A percentile compares a stretch with the other conserved stretches of the same genome.
These are phyloP conservation scores for Boletus huronensis DNA, from an alignment of 768 basidiomycete genomes.

Conservation along the genomic window DNA sequence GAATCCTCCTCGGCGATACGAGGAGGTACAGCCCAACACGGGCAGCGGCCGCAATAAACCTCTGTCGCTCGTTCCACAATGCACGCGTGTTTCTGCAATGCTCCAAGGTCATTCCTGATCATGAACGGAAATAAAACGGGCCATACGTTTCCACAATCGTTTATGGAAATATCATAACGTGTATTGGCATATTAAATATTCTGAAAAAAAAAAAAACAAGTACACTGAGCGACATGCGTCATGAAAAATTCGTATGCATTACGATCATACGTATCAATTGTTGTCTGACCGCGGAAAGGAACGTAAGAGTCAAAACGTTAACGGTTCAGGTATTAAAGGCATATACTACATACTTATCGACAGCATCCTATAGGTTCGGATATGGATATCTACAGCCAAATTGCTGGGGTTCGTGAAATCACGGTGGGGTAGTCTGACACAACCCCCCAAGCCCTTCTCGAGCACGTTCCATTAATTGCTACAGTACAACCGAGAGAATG, in stretches of 20 bases:
- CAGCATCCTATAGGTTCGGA: slow-evolving; percentile 2
- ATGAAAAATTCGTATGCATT: not conserved
- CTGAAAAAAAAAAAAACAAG: too few relatives aligned
- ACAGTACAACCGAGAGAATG: slow-evolving; percentile 10
- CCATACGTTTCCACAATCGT: too few relatives aligned
- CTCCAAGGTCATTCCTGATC: too few relatives aligned
- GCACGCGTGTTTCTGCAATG: too few relatives aligned
- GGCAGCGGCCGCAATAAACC: too few relatives aligned
- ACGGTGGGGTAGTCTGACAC: slow-evolving; percentile 7
- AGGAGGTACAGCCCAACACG: too few relatives aligned
- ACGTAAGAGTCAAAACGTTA: not conserved
- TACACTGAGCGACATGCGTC: too few relatives aligned
- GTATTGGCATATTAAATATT: too few relatives aligned
- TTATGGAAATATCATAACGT: not conserved
- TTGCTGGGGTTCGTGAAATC: not conserved
- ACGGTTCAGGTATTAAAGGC: not conserved
- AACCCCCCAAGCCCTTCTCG: not conserved
- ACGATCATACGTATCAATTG: not conserved
- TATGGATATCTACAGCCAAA: not conserved
- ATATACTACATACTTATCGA: not conserved
- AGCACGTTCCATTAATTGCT: slow-evolving; percentile 8
- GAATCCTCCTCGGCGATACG: too few relatives aligned
- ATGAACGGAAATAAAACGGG: too few relatives aligned
- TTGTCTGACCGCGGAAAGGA: not conserved
- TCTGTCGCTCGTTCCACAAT: too few relatives aligned